These are phyloP conservation scores for Phaeodactylum tricornutum DNA, from an alignment of 108 stramenopile species.

Conservation along the genomic window DNA sequence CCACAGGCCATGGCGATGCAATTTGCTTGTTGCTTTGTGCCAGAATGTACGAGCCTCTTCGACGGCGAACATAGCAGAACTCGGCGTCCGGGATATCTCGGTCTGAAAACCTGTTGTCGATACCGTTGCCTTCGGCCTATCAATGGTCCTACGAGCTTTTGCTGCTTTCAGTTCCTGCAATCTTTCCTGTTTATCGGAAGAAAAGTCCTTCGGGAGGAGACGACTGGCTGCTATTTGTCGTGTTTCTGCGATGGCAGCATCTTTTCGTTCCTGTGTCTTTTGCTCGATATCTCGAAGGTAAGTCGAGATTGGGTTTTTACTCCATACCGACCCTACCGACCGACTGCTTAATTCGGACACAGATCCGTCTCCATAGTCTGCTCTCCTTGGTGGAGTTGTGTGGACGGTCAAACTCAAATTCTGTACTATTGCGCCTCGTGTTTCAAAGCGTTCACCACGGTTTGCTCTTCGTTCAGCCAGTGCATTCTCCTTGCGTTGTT, in stretches of 20 bases:
- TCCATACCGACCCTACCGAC: background rate
- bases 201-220: background rate
- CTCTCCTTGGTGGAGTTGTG: background rate
- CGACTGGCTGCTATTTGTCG: background rate
- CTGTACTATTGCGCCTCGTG: background rate
- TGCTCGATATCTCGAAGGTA: no score
- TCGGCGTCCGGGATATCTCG: no score
- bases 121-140: no score
- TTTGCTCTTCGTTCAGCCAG: no score
- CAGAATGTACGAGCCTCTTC: no score
- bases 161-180: background rate
- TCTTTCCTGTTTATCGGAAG: background rate
- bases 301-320: no score
- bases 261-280: background rate
- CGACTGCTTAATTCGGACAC: background rate
- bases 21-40: background rate
- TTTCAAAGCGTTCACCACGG: slow-evolving; percentile 4
- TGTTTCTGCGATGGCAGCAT: background rate
- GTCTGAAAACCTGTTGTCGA: no score
- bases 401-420: background rate
- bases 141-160: background rate
- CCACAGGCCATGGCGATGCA: background rate
- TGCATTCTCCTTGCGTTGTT: slow-evolving; percentile 14
- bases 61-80: no score
- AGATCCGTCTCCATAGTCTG: background rate